phyloP scores from a whole-genome alignment of 2,329 filamentous ascomycete species.

The Chrysoporthe austroafricana region DNA sequence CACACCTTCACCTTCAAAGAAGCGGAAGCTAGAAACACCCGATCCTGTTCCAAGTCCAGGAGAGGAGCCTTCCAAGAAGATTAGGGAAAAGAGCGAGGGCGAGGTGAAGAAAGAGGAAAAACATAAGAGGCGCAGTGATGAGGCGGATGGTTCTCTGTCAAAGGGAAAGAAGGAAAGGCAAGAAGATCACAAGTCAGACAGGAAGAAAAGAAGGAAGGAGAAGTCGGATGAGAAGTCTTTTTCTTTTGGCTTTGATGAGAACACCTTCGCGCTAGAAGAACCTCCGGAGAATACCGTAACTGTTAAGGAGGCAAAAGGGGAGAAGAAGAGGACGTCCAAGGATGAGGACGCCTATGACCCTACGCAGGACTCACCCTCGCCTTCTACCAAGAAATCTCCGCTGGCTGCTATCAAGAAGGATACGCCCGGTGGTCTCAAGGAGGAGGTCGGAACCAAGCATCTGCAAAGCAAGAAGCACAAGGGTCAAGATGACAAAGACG shows the following conservation, averaged over 20 bases:
- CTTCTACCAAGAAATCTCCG: neutral
- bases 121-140: slow-evolving; percentile 39
- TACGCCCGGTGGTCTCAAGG: neutral
- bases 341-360: neutral
- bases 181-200: slow-evolving; percentile 43
- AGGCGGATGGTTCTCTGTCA: slow-evolving; percentile 31
- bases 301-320: neutral
- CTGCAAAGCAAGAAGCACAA: slow-evolving; percentile 13
- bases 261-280: neutral
- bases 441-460: neutral
- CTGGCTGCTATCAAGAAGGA: neutral
- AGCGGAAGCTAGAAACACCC: slow-evolving; percentile 24
- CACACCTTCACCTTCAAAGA: slow-evolving; percentile 25
- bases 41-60: slow-evolving; percentile 12
- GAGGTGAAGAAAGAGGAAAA: slow-evolving; percentile 35
- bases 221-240: slow-evolving; percentile 47
- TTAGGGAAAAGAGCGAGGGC: neutral
- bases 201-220: slow-evolving; percentile 59
- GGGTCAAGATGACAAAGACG: slow-evolving; percentile 37
- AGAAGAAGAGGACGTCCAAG: neutral
- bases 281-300: neutral
- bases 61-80: slow-evolving; percentile 23
- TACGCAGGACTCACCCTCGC: neutral
- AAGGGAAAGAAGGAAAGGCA: slow-evolving; percentile 37
- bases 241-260: slow-evolving; percentile 22